Base-by-base conservation (phyloP, 768 basidiomycete genomes). In the Amanita exitialis region DNA sequence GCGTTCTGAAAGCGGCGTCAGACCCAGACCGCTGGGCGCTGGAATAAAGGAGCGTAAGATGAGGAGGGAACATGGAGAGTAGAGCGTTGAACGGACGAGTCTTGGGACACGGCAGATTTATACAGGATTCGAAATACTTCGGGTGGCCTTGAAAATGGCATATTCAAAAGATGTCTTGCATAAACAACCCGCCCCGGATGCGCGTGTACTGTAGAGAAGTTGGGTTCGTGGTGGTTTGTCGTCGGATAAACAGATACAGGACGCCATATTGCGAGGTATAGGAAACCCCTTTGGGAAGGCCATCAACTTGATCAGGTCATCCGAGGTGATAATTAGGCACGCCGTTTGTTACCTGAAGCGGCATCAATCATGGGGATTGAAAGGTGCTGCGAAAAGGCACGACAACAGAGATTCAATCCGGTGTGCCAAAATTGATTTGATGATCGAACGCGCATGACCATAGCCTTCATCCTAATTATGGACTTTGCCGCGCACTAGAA, bases 1-100 rank as follows among this genome's bases (percentile, higher is more conserved):
- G 84, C 36, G 79, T 64, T 61, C 74, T 76, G 70, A 87, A 88
- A 56, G 77, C 80, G 36, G 77, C 69, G 2, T 72, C 64, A 23
- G 69, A 65, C 15, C 81, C 69, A 59, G 72, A 71, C 52, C 64
- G 69, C 44, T 68, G 56, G n/a, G 80, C 74, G 55, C 74, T 77
- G 42, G 74, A 66, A 52, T 83, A 72, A 54, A 87, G 75, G 56
- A 83, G 50, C 47, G 59, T 51, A 49, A 51, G 49, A 52, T 57
- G 54, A 56, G 51, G 39, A 51, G 55, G 56, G 46, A 51, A 47
- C 51, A 54, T 53, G 55, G 47, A 50, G 12, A 16, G 37, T 27
- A 30, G 25, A 48, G 36, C 18, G 54, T 25, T 21, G 35, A 37
- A 28, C 28, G 10, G n/a, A 38, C 15, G 28, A 41, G 32, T 4